phyloP scores from a whole-genome alignment of 768 basidiomycete species.

The Coprinopsis sp. region DNA sequence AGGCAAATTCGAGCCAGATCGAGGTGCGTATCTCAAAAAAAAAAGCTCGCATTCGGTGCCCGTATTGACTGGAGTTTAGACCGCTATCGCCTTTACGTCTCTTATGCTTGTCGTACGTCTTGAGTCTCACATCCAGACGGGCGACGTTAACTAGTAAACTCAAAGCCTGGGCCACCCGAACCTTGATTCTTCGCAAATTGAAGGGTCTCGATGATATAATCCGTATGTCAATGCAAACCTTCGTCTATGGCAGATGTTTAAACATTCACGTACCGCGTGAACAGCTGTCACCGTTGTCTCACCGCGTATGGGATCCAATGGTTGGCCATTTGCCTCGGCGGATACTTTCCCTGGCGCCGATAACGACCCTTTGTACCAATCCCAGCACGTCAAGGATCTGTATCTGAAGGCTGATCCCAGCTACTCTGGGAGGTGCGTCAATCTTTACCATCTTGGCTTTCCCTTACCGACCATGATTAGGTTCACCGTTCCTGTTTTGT shows the following conservation, averaged over 20 bases:
- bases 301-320: conserved; percentile 75
- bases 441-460: neutral
- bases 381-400: conserved; percentile 75
- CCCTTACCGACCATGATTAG: conserved; percentile 24
- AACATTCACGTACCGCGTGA: conserved; percentile 7
- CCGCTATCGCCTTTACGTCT: conserved; percentile 90
- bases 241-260: neutral
- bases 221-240: conserved; percentile 41
- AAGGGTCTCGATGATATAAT: conserved; percentile 89
- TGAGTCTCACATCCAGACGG: neutral
- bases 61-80: conserved; percentile 38
- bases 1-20: conserved; percentile 56
- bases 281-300: conserved; percentile 78
- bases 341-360: conserved; percentile 70
- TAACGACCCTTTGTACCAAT: conserved; percentile 66
- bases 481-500: conserved; percentile 87
- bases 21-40: conserved; percentile 41
- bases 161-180: conserved; percentile 88
- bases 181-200: conserved; percentile 83
- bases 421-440: conserved; percentile 59
- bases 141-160: conserved; percentile 2
- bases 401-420: conserved; percentile 73
- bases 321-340: conserved; percentile 81
- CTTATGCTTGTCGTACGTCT: conserved; percentile 73
- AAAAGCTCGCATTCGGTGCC: neutral